Base-by-base conservation (phyloP, 192 early-diverging fungal genomes). In the Powellomyces hirtus region DNA sequence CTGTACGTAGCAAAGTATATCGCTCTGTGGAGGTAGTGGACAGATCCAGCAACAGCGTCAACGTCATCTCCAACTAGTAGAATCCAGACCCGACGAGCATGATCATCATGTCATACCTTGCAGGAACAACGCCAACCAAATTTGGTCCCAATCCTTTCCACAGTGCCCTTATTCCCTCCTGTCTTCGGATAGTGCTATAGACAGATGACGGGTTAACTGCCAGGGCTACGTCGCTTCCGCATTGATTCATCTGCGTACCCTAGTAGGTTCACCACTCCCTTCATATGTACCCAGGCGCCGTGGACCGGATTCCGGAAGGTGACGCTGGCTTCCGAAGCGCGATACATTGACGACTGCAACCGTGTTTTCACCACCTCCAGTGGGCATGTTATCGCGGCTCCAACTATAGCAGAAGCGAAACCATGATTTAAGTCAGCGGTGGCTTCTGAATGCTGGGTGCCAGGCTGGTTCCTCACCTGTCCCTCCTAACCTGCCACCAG, bases 121-220 rank as follows among this genome's bases (percentile, higher is more conserved):
- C 89, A n/a, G 97, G 97, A 27, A 98, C 88, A 8, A 98, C 92
- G 26, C 95, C 97, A 16, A 93, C 81, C 26, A 98, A 64, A 50
- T 96, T 93, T 1, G 97, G 95, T 0, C 94, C 93, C 34, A 98
- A 68, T n/a, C 97, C 97, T 59, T 94, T 94, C 83, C 93, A 98
- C 62, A 94, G 84, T 16, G 91, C 97, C 0, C 84, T 74, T 8
- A 89, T 75, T 11, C 97, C 97, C 66, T 97, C 95, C 22, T 77
- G 46, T 77, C 73, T 57, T 86, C 90, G 24, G 90, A 90, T 44
- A 79, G 80, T 27, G 78, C 77, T 79, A 42, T 16, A 66, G n/a
- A 61, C n/a, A 14, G 5, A 49, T 3, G 26, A 6, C 46, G 26
- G 26, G 16, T 24, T 13, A 13, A 33, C 24, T 22, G 30, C 26